These are phyloP conservation scores for Oryza glumipatula DNA, from an alignment of 176 grass and related monocot genomes.

Conservation along the genomic window DNA sequence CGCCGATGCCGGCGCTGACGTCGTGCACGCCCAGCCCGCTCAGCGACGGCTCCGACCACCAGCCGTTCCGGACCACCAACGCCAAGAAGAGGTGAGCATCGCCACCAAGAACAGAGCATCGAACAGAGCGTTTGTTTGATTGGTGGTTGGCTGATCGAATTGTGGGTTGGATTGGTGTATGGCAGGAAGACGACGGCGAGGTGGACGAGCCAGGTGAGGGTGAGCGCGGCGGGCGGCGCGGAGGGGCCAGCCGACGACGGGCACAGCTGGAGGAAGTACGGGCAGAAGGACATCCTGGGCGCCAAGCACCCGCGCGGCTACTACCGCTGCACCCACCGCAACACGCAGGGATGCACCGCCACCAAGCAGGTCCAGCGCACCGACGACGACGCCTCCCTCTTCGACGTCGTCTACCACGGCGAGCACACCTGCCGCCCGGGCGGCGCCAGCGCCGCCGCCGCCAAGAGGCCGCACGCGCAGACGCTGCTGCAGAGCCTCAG, in stretches of 20 bases:
- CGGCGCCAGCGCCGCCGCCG: not conserved
- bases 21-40: slow-evolving; percentile 49
- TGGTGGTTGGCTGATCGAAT: not conserved
- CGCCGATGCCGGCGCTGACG: not conserved
- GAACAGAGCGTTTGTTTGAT: slow-evolving; percentile 2
- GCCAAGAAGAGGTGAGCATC: slow-evolving; percentile 43
- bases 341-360: slow-evolving; percentile 64
- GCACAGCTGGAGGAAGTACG: slow-evolving; percentile 87
- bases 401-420: slow-evolving; percentile 82
- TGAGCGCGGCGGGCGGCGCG: slow-evolving; percentile 36
- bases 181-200: slow-evolving; percentile 60
- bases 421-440: slow-evolving; percentile 62
- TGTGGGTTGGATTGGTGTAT: not conserved
- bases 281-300: slow-evolving; percentile 88
- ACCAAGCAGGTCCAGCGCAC: slow-evolving; percentile 92
- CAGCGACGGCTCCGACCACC: slow-evolving; percentile 57
- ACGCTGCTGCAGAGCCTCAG: slow-evolving; percentile 53
- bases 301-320: slow-evolving; percentile 80
- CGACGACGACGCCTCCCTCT: slow-evolving; percentile 65
- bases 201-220: slow-evolving; percentile 62
- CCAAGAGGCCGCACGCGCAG: slow-evolving; percentile 31
- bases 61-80: slow-evolving; percentile 33
- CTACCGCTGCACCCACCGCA: slow-evolving; percentile 94
- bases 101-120: not conserved
- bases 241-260: slow-evolving; percentile 68